A percentile compares a stretch with the other conserved stretches of the same genome.
phyloP scores from a whole-genome alignment of 2,329 filamentous ascomycete genomes.

The Talaromyces sp. region DNA sequence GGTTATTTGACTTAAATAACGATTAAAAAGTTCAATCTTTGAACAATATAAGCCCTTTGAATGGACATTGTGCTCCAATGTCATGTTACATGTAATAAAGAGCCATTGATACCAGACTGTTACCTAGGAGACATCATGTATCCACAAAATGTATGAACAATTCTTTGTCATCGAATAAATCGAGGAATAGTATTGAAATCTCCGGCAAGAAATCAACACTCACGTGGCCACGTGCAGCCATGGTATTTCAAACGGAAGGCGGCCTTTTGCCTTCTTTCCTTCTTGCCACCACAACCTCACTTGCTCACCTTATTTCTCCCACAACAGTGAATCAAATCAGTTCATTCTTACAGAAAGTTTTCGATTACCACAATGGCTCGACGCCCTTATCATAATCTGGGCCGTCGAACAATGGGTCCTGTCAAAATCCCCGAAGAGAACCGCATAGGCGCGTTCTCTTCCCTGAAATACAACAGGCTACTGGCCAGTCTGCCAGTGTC shows the following conservation, averaged over 20 bases:
- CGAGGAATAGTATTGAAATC: not conserved
- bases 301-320: not conserved
- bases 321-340: not conserved
- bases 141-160: too few relatives aligned
- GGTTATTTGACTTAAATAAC: too few relatives aligned
- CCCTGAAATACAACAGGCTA: not conserved
- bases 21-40: too few relatives aligned
- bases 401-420: too few relatives aligned
- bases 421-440: not conserved
- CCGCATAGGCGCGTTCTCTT: not conserved
- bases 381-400: not conserved
- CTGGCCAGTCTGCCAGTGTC: not conserved
- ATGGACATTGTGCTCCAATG: too few relatives aligned
- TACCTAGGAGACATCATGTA: too few relatives aligned
- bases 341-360: not conserved
- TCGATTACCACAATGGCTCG: not conserved
- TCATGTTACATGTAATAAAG: too few relatives aligned
- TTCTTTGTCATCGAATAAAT: not conserved
- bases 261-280: too few relatives aligned
- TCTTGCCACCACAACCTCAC: not conserved
- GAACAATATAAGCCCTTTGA: too few relatives aligned
- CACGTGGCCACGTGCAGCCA: not conserved
- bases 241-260: not conserved
- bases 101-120: too few relatives aligned
- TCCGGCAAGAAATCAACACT: not conserved